Conservation (phyloP, 2,329 filamentous ascomycete genomes). For the Laburnicola sp. region DNA sequence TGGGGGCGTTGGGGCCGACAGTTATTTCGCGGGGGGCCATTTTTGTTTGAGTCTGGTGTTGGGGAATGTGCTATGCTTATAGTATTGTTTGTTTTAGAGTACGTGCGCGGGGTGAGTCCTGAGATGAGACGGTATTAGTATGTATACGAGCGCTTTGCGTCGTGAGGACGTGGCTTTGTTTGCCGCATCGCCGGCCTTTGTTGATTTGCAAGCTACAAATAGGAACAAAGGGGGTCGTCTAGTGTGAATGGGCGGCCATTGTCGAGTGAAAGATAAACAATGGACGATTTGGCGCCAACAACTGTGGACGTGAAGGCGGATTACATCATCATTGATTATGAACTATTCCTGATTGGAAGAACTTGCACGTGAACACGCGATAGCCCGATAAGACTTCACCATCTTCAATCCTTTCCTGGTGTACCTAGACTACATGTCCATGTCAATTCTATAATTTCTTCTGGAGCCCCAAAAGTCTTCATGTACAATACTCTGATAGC, state of each 20-base stretch:
- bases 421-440: no score
- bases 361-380: no score
- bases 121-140: not conserved
- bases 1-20: constrained; percentile 22
- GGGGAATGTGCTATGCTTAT: not conserved
- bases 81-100: not conserved
- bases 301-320: no score
- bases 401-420: no score
- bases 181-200: constrained; percentile 2
- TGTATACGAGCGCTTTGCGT: not conserved
- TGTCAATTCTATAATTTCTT: no score
- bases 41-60: not conserved
- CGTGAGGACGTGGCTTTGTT: not conserved
- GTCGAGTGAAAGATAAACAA: not conserved
- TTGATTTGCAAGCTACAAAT: constrained; percentile 2
- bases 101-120: not conserved
- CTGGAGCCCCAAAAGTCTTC: no score
- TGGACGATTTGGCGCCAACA: no score
- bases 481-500: no score
- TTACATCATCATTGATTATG: no score
- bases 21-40: constrained; percentile 25
- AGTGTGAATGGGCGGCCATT: not conserved
- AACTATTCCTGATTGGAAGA: no score
- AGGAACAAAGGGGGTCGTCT: not conserved
- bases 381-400: no score